Base-by-base conservation (phyloP, 1,284 basidiomycete species). In the Trichosporon sp. region DNA sequence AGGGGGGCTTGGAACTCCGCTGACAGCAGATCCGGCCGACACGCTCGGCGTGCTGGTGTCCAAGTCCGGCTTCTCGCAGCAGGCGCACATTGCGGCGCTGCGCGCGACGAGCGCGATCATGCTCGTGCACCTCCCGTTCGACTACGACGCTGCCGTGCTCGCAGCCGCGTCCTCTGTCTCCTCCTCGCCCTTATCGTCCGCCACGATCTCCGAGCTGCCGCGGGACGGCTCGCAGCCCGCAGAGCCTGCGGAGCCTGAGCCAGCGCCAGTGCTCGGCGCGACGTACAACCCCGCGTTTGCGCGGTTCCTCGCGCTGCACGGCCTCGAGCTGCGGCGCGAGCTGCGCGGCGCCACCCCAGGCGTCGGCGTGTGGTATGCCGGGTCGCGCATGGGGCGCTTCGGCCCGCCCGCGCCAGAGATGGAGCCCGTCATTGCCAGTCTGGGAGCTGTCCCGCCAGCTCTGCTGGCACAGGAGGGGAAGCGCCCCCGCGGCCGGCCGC, bases 41-140 rank as follows among this genome's bases (percentile, higher is more conserved):
- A 25, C 53, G 12, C 65, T 93, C 18, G 91, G 90, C 0, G 78
- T 94, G 7, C 86, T 94, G 67, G 83, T 93, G 38, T 93, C 92
- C 0, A 86, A 90, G 75, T 91, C 91, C 8, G 85, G 88, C 0
- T 95, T 93, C 81, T 90, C 91, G 0, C 87, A 86, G 68, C 83
- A 87, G 0, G 87, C 92, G 0, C 79, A 91, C 66, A 82, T 89
- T 2, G 88, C 89, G 13, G 91, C 89, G 0, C 86, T 88, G 70
- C 88, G 89, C 5, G 92, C 91, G 0, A 84, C 86, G 0, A 85
- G 92, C 11, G 92, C 93, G 0, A 87, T 94, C 68, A 85, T 92
- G 64, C 86, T 95, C 5, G 77, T 95, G 0, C 89, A 93, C 75
- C 82, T 95, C 15, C 56, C 56, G 9, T 60, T 60, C 23, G 72